Evolutionary conservation across 768 basidiomycete species (phyloP), one percentile per base, ranked within the genome.

Genomic region (Chalciporus piperatus): DNA sequence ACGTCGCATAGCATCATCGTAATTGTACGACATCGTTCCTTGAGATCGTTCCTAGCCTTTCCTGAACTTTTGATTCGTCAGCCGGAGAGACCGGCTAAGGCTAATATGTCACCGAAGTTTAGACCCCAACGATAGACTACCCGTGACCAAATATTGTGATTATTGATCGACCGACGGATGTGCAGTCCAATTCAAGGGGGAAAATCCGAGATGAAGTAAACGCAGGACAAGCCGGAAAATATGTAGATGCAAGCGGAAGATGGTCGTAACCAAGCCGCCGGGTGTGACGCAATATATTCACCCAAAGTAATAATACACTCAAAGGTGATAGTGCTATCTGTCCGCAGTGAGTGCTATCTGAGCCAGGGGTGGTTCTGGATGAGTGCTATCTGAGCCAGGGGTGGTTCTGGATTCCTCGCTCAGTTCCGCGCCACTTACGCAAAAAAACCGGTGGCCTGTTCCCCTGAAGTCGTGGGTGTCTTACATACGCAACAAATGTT

Each of bases 351-450:
- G 43, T 44, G 53, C 39, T 47, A 37, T 56, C 37, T 49, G 48
- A 60, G 25, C 63, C 63, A 52, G 8, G 53, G 38, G 40, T 39
- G 63, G 63, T 43, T 37, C 35, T 12, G 10, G 30, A 13, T 10
- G 51, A 43, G 43, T 44, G 53, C 39, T 47, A 37, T 56, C 37
- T 49, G 48, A 60, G 25, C 63, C 63, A n/a, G 49, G 53, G 38
- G 40, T 39, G 63, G 63, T 43, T 37, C 35, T 12, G 10, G 30
- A 13, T 10, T 32, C 30, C 19, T 55, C 61, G 47, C 28, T 58
- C 59, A 64, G 61, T 66, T 61, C 63, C 59, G 63, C 63, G 62
- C 63, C 63, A 67, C 63, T 65, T 65, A 65, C 63, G 63, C 61
- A 44, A 66, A 44, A 32, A 45, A 52, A 48, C 55, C 47, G 53